These are phyloP conservation scores for Teratosphaeria nubilosa DNA, from an alignment of 2,329 filamentous ascomycete genomes.

Conservation along the genomic window DNA sequence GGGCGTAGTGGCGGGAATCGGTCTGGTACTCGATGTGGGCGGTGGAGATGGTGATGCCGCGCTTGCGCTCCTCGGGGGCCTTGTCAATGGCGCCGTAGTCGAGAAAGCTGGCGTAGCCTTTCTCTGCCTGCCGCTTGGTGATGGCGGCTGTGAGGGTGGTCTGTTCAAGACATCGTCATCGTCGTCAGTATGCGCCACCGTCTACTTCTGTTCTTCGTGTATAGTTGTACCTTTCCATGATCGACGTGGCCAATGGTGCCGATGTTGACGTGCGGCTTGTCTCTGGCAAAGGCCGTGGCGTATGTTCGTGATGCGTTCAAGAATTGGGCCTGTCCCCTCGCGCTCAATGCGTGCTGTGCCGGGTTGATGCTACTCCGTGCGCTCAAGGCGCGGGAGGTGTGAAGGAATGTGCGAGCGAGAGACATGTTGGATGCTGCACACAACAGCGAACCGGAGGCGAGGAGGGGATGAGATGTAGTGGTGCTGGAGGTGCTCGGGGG, in stretches of 20 bases:
- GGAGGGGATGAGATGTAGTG: background rate
- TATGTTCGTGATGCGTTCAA: conserved; percentile 52
- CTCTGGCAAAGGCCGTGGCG: conserved; percentile 65
- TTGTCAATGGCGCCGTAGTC: conserved; percentile 98
- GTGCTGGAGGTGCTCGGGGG: background rate
- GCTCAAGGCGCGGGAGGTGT: conserved; percentile 68
- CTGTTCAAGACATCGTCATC: conserved; percentile 36
- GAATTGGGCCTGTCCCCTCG: conserved; percentile 53
- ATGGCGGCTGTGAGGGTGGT: conserved; percentile 97
- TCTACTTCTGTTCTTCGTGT: background rate
- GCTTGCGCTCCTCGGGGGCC: conserved; percentile 97
- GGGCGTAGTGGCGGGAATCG: conserved; percentile 89
- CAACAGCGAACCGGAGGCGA: background rate
- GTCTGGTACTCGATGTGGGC: conserved; percentile 98
- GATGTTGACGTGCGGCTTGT: conserved; percentile 97
- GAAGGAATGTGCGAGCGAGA: conserved; percentile 71
- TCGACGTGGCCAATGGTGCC: conserved; percentile 99
- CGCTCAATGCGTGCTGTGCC: conserved; percentile 58
- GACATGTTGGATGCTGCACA: conserved; percentile 43
- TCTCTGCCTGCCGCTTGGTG: conserved; percentile 93
- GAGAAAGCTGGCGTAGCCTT: conserved; percentile 87
- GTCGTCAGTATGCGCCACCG: background rate
- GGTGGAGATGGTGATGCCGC: conserved; percentile 98
- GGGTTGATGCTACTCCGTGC: conserved; percentile 58
- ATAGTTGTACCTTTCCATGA: conserved; percentile 76